These are phyloP conservation scores for Fraxinus paxiana DNA, from an alignment of 305 asterid species.

Conservation along the genomic window DNA sequence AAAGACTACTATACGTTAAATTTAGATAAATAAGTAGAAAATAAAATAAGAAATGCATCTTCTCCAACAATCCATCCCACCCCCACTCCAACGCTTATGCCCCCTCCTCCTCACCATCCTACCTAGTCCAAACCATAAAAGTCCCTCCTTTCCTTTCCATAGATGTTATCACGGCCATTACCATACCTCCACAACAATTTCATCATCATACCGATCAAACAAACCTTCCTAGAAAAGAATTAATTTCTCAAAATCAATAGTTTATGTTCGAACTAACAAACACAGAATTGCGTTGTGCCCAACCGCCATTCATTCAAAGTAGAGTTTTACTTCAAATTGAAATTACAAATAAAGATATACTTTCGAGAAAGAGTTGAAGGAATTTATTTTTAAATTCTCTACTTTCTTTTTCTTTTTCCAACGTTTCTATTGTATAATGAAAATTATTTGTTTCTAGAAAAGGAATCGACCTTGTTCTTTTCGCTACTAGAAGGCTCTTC, in stretches of 20 bases:
- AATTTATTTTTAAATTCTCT: background rate
- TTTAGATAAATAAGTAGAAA: background rate
- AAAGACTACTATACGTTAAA: background rate
- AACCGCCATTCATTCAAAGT: background rate
- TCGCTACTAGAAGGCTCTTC: background rate
- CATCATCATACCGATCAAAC: background rate
- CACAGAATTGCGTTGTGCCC: background rate
- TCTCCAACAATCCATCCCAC: background rate
- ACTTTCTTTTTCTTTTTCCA: background rate
- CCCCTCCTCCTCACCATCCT: background rate
- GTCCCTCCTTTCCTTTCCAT: background rate
- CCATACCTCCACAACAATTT: background rate
- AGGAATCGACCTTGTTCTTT: background rate
- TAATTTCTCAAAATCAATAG: background rate
- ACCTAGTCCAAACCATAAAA: background rate
- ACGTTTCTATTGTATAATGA: background rate
- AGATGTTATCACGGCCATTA: background rate
- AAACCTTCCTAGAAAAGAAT: no score
- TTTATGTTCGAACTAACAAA: background rate
- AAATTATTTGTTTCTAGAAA: background rate
- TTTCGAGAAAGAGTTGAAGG: background rate
- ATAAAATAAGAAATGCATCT: no score
- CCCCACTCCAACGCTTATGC: no score
- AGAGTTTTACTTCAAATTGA: background rate
- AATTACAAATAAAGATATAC: background rate